A percentile compares a stretch with the other conserved stretches of the same genome.
phyloP scores from a whole-genome alignment of 2,329 filamentous ascomycete species.

The Diaporthe ampelina region DNA sequence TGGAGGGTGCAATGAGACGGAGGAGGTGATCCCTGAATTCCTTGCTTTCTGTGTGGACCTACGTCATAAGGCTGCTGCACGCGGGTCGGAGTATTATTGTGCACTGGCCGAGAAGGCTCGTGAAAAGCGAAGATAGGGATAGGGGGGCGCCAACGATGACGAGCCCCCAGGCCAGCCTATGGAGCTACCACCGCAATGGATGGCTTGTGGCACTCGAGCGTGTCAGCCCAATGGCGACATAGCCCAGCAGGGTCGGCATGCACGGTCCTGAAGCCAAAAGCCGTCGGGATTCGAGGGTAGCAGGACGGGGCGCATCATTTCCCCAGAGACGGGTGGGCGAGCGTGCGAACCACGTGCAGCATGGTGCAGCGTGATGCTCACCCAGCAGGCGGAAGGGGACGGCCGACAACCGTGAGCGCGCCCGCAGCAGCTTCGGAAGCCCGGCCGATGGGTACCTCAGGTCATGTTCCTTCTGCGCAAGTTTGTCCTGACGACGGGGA shows the following conservation, averaged over 20 bases:
- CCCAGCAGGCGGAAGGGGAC: neutral
- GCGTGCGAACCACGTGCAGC: neutral
- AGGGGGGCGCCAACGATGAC: slow-evolving; percentile 12
- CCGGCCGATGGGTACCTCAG: neutral
- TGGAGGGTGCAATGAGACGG: slow-evolving; percentile 24
- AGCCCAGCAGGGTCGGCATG: slow-evolving; percentile 1
- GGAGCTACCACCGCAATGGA: slow-evolving; percentile 19
- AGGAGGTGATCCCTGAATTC: slow-evolving; percentile 35
- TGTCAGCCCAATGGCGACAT: slow-evolving; percentile 34
- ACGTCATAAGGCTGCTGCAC: slow-evolving; percentile 36
- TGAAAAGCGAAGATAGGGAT: slow-evolving; percentile 15
- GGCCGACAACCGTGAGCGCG: slow-evolving; percentile 1
- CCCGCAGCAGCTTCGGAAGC: neutral
- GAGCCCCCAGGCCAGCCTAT: slow-evolving; percentile 22
- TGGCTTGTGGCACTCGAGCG: slow-evolving; percentile 33
- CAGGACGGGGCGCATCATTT: neutral
- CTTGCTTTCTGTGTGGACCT: slow-evolving; percentile 30
- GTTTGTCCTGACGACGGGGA: neutral
- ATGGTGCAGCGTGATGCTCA: neutral
- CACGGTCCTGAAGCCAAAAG: slow-evolving; percentile 13
- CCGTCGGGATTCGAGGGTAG: slow-evolving; percentile 12
- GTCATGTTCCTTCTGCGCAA: neutral
- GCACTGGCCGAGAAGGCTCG: slow-evolving; percentile 10
- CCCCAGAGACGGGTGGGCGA: neutral
- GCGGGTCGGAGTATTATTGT: slow-evolving; percentile 35